phyloP scores from a whole-genome alignment of 2,329 filamentous ascomycete species.

The Aspergillus amoenus region DNA sequence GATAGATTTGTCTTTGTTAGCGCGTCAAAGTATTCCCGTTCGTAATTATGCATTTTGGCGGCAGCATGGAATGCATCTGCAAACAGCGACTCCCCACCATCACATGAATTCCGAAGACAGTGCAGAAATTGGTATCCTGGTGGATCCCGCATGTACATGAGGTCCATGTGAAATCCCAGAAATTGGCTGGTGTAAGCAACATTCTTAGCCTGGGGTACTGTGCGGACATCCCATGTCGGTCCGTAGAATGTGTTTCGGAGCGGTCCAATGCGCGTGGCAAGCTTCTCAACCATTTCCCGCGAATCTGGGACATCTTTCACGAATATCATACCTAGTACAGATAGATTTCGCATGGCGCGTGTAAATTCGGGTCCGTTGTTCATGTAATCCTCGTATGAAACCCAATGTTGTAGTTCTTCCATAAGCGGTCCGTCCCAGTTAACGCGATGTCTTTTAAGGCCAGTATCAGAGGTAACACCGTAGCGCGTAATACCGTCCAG shows the following conservation, averaged over 20 bases:
- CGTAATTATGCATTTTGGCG: slow-evolving; percentile 12
- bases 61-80: slow-evolving; percentile 70
- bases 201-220: slow-evolving; percentile 80
- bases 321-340: slow-evolving; percentile 71
- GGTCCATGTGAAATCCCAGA: slow-evolving; percentile 88
- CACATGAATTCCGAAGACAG: slow-evolving; percentile 76
- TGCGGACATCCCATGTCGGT: slow-evolving; percentile 82
- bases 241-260: slow-evolving; percentile 91
- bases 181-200: slow-evolving; percentile 83
- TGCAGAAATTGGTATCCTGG: slow-evolving; percentile 86
- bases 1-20: slow-evolving; percentile 50
- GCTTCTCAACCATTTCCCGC: slow-evolving; percentile 62
- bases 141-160: slow-evolving; percentile 78
- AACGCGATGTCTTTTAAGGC: slow-evolving; percentile 17
- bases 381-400: slow-evolving; percentile 74
- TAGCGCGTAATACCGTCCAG: slow-evolving; percentile 6
- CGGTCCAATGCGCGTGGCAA: slow-evolving; percentile 72
- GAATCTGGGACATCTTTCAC: slow-evolving; percentile 70
- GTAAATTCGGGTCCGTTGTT: slow-evolving; percentile 57
- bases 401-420: slow-evolving; percentile 49
- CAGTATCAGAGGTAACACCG: neutral
- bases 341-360: slow-evolving; percentile 62
- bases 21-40: slow-evolving; percentile 19
- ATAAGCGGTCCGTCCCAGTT: slow-evolving; percentile 42
- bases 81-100: slow-evolving; percentile 84